Conservation (phyloP, 2,329 filamentous ascomycete genomes). For the Blastomyces gilchristii region DNA sequence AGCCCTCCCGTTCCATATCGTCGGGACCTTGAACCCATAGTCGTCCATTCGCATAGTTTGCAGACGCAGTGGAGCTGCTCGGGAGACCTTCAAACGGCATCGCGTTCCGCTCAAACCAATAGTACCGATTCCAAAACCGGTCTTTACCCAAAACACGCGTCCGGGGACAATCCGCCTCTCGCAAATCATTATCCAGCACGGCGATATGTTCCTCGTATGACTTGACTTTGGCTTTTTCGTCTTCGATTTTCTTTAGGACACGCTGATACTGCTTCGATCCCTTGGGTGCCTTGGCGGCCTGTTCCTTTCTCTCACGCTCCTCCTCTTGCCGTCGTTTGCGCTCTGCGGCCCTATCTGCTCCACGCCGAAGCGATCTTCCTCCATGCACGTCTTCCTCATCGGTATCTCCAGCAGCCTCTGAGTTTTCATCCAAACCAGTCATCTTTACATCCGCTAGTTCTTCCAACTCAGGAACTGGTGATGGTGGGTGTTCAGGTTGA, state of each 20-base stretch:
- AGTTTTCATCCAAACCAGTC: constrained; percentile 48
- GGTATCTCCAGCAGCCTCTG: constrained; percentile 44
- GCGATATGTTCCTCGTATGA: constrained; percentile 78
- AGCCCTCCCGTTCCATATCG: constrained; percentile 73
- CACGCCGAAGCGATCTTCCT: constrained; percentile 49
- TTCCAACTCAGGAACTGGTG: constrained; percentile 33
- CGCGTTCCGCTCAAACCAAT: constrained; percentile 97
- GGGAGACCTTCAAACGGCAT: constrained; percentile 92
- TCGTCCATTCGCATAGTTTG: constrained; percentile 85
- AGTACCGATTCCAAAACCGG: constrained; percentile 96
- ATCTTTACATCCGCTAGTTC: constrained; percentile 31
- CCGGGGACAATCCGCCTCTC: constrained; percentile 85
- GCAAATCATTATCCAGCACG: constrained; percentile 78
- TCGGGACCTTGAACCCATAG: constrained; percentile 96
- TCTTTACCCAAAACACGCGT: constrained; percentile 86
- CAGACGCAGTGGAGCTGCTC: constrained; percentile 73
- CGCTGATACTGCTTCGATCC: constrained; percentile 84
- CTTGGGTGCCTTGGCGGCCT: constrained; percentile 57
- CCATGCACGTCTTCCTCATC: constrained; percentile 40
- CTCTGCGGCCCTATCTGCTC: constrained; percentile 59
- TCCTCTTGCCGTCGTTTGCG: constrained; percentile 66
- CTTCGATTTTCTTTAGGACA: constrained; percentile 77
- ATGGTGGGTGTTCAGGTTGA: constrained; percentile 33
- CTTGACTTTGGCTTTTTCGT: constrained; percentile 69
- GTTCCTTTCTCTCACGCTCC: constrained; percentile 58